Evolutionary conservation across 148 eudicot genomes (phyloP), one percentile per base, ranked within the genome.

Genomic region (Rhododendron ovatum): DNA sequence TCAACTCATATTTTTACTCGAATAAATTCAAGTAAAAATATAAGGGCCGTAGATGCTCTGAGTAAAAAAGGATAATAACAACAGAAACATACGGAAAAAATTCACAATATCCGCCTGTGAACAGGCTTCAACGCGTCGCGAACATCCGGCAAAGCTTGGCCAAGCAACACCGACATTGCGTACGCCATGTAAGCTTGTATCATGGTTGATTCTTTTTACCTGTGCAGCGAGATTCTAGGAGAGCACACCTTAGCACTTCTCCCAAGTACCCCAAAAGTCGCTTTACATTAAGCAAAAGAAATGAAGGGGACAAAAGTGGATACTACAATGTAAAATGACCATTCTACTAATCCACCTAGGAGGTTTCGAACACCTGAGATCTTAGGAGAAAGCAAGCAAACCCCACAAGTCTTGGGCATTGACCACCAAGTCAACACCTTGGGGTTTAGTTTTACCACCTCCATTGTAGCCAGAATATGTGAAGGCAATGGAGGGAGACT

Each of bases 71-170:
- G 14, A 67, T n/a, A 37, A 43, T 18, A n/a, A 43, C 10, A 69
- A 26, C 26, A 85, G 73, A 59, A 1, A 85, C 20, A 73, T 1
- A 4, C 65, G 78, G 20, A 14, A 85, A 15, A 26, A 5, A 86
- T 96, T 91, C 88, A 97, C 99, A 97, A 41, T 57, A 97, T 94
- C 10, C 99, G 85, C 2, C 99, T 89, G 84, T 97, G 99, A 28
- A 97, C 99, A 0, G 99, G 99, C 91, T 97, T 97, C 88, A 97
- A 90, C 33, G 98, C 99, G 24, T 97, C 99, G 1, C 98, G 89
- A 78, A 94, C 94, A 88, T 97, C 99, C 0, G 99, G 99, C 84
- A 97, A 83, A 13, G 99, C 99, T 8, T 98, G 91, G 7, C 99
- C 99, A 1, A 97, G 91, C 86, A 97, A 88, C 14, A 97, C 99